Evolutionary conservation across 2,329 filamentous ascomycete genomes (phyloP), one percentile per base, ranked within the genome.

Genomic region (Rutstroemia sp.): DNA sequence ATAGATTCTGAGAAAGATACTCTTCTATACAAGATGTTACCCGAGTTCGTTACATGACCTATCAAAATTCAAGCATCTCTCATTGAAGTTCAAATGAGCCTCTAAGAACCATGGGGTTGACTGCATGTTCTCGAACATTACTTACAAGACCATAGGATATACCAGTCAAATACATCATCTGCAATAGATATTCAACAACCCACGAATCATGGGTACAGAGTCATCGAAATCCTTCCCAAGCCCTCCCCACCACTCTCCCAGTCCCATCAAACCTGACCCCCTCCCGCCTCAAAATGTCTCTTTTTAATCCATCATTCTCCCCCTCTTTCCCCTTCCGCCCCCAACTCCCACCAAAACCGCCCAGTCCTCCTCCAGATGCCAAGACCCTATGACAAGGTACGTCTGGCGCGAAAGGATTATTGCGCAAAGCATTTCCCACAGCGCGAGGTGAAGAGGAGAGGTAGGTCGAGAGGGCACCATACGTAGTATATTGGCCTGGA

Each of bases 341-440:
- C 76, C 82, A 84, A 61, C 81, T 78, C 2, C 86, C 86, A 70
- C 85, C 83, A 74, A 88, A 90, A 0, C 86, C 86, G 44, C 87
- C 87, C 21, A 90, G 71, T n/a, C 77, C 76, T 12, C 88, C 85
- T 52, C 85, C 85, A 42, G 83, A 85, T 5, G 88, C 87, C 48
- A 95, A 80, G 21, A 92, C 86, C 9, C 90, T 80, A 71, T 95
- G 90, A 60, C 90, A 95, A 1, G 90, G 90, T 4, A 92, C 86
- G 37, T 82, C 79, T 0, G 90, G 90, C 14, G 90, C 90, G 65
- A 92, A 95, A 0, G 90, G 90, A 68, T 95, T 95, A 9, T 79
- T 75, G 18, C 87, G 80, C 67, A 95, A 76, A 1, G 88, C 88
- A 58, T 88, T 90, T 16, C 89, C 89, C 5, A 94, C 82, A 0